Percentiles rank a stretch among this genome's conserved stretches.
Evolutionary conservation across 345 rosid species (phyloP).

Genomic region (Geranium brycei): DNA sequence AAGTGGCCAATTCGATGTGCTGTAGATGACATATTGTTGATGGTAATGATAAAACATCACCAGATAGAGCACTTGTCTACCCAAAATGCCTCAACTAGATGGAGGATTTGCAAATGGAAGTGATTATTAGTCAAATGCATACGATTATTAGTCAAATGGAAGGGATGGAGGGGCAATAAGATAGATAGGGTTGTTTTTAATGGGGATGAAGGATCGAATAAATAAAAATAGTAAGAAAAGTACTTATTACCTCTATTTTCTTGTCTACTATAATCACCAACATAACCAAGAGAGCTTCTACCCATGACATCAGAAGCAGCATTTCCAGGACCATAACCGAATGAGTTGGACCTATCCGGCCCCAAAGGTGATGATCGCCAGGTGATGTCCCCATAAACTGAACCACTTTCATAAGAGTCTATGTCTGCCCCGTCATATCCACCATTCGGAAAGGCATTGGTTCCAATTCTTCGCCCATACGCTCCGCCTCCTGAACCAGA

Average conservation of each 20-base stretch:
- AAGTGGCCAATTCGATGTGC: too few relatives aligned
- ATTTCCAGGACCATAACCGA: slow-evolving; percentile 40
- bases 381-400: slow-evolving; percentile 30
- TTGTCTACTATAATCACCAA: slow-evolving; percentile 47
- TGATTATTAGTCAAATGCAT: not conserved
- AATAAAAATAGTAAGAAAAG: not conserved
- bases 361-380: slow-evolving; percentile 39
- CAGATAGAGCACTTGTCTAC: too few relatives aligned
- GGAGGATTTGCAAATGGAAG: too few relatives aligned
- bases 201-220: not conserved
- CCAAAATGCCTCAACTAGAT: too few relatives aligned
- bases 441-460: slow-evolving; percentile 18
- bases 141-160: not conserved
- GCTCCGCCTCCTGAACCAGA: slow-evolving; percentile 26
- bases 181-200: not conserved
- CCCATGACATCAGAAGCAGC: slow-evolving; percentile 34
- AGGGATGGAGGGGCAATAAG: not conserved
- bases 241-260: slow-evolving; percentile 40
- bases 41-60: too few relatives aligned
- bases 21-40: too few relatives aligned
- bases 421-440: slow-evolving; percentile 15
- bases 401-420: slow-evolving; percentile 26
- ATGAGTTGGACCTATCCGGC: slow-evolving; percentile 29
- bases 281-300: slow-evolving; percentile 34
- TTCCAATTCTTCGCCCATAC: slow-evolving; percentile 32